A percentile compares a stretch with the other conserved stretches of the same genome.
Conservation (phyloP, 2,329 filamentous ascomycete species). For the Sordariomycetes sp. region DNA sequence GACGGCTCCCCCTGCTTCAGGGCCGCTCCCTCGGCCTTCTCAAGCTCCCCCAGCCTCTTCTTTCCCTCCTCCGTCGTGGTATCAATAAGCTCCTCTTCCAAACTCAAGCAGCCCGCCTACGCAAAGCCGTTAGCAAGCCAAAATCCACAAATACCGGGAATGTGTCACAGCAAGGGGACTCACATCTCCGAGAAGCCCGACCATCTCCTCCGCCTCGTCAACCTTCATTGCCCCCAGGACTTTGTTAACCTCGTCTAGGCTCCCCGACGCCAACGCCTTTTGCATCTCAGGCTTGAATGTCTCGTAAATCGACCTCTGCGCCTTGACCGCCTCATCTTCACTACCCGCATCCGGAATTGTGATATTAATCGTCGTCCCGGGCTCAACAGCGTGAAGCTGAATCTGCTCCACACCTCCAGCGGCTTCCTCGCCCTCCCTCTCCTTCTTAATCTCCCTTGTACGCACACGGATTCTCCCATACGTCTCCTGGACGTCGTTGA, state of each 20-base stretch:
- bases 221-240: slow-evolving; percentile 80
- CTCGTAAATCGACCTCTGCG: slow-evolving; percentile 69
- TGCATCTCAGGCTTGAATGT: slow-evolving; percentile 72
- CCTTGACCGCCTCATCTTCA: slow-evolving; percentile 52
- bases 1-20: not conserved
- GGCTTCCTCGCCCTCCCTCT: slow-evolving; percentile 38
- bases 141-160: not conserved
- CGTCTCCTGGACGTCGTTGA: slow-evolving; percentile 83
- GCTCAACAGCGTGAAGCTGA: slow-evolving; percentile 91
- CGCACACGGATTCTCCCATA: slow-evolving; percentile 73
- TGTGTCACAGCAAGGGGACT: slow-evolving; percentile 12
- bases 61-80: slow-evolving; percentile 82
- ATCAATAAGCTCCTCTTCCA: slow-evolving; percentile 92
- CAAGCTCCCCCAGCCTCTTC: slow-evolving; percentile 63
- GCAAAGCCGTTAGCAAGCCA: slow-evolving; percentile 11
- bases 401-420: slow-evolving; percentile 84
- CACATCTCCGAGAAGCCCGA: slow-evolving; percentile 66
- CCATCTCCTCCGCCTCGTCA: slow-evolving; percentile 75
- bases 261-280: slow-evolving; percentile 77
- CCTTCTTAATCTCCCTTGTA: slow-evolving; percentile 56
- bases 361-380: slow-evolving; percentile 85
- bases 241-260: slow-evolving; percentile 50
- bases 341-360: slow-evolving; percentile 61
- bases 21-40: not conserved
- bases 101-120: slow-evolving; percentile 72